phyloP scores from a whole-genome alignment of 805 yeast genomes.

The Starmerella gropengiesseri region DNA sequence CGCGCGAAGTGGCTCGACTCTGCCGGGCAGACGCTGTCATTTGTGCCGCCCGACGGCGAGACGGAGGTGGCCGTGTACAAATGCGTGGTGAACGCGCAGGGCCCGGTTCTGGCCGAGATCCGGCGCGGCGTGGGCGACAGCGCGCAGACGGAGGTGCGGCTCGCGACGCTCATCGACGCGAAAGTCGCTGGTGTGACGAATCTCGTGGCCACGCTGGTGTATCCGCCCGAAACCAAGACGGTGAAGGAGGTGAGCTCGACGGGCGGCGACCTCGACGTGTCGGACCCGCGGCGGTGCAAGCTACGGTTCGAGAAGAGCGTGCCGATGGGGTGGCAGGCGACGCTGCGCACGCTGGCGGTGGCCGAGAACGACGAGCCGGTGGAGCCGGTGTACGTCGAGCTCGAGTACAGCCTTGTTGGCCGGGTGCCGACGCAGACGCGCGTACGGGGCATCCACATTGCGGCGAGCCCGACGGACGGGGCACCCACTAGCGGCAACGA shows the following conservation, averaged over 20 bases:
- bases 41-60: conserved; percentile 84
- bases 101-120: conserved; percentile 47
- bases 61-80: conserved; percentile 53
- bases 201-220: conserved; percentile 35
- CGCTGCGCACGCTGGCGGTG: conserved; percentile 46
- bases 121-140: conserved; percentile 36
- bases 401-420: conserved; percentile 45
- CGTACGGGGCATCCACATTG: conserved; percentile 21
- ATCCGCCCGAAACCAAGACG: conserved; percentile 22
- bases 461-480: conserved; percentile 31
- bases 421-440: conserved; percentile 45
- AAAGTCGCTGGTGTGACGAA: conserved; percentile 40
- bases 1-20: conserved; percentile 40
- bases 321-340: conserved; percentile 55
- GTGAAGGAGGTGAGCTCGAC: conserved; percentile 54
- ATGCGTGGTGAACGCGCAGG: conserved; percentile 40
- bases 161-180: conserved; percentile 38
- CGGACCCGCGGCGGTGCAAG: conserved; percentile 44
- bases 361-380: conserved; percentile 20
- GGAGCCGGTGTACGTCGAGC: conserved; percentile 20
- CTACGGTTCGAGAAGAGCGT: conserved; percentile 40
- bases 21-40: conserved; percentile 40
- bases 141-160: conserved; percentile 54
- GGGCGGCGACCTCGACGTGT: conserved; percentile 57
- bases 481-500: conserved; percentile 39